Evolutionary conservation across 805 yeast species (phyloP), one percentile per base, ranked within the genome.

Genomic region (Pichia membranifaciens): DNA sequence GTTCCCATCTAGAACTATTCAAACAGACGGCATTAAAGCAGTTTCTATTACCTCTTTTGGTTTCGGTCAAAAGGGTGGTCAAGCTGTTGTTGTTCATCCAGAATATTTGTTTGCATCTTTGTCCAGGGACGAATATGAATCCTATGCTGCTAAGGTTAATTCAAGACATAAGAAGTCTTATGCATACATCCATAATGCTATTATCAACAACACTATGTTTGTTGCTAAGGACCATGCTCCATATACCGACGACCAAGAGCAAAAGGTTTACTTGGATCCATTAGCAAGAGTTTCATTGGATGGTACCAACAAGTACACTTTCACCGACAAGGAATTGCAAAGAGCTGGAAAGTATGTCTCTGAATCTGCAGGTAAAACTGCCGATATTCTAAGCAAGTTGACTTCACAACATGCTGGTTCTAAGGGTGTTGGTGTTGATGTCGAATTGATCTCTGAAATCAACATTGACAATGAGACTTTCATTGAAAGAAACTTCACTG

Each of bases 41-140:
- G 95, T 87, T 48, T 87, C 97, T 35, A 81, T 93, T 43, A 93
- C 98, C 5, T 93, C 99, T 2, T 93, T 93, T 67, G 99, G 99
- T 68, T 93, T 93, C 68, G 99, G 99, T 67, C 99, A 93, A 75
- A 93, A 93, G 78, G 99, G 99, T 73, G 99, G 89, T 48, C 96
- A 89, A 69, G 96, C 96, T 41, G 71, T 93, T 66, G 85, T 82
- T 48, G 76, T 93, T 54, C 95, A 91, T 72, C 86, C 97, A 52
- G 96, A 91, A 70, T 93, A 89, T 79, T 76, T 95, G 70, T 88
- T 72, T 66, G 95, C 95, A 51, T 81, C 87, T 32, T 76, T 93
- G 63, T 83, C 82, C 62, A 77, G 79, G 68, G 65, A 71, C 35
- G 77, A 84, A 54, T 95, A 88, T 70, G 81, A 80, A 55, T 71